Percentiles rank a stretch among this genome's conserved stretches.
Conservation (phyloP, 2,329 filamentous ascomycete species). For the Phialophora tarda region DNA sequence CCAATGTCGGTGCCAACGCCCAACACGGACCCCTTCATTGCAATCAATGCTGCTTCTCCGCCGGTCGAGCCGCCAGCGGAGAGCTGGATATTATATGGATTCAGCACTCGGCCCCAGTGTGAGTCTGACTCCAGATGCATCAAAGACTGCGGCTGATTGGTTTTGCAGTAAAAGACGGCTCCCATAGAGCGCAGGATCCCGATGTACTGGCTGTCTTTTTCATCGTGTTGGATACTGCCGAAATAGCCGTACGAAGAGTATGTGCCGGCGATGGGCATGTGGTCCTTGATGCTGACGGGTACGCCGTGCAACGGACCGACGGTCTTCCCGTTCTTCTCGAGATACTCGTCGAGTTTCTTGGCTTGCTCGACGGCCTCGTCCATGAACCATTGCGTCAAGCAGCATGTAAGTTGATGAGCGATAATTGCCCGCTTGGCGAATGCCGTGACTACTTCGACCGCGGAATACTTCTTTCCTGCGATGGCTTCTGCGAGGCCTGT, state of each 20-base stretch:
- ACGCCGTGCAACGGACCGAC: conserved; percentile 68
- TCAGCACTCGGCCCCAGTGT: conserved; percentile 52
- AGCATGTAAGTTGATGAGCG: conserved; percentile 48
- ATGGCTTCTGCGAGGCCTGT: conserved; percentile 47
- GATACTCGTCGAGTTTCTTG: conserved; percentile 55
- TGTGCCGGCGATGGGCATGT: conserved; percentile 46
- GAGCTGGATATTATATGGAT: conserved; percentile 59
- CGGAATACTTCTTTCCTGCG: conserved; percentile 28
- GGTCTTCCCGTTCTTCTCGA: conserved; percentile 47
- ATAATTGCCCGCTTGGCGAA: conserved; percentile 51
- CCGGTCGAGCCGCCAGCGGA: conserved; percentile 62
- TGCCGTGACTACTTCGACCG: conserved; percentile 46
- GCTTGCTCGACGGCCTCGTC: conserved; percentile 57
- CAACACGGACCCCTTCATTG: conserved; percentile 58
- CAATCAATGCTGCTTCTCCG: conserved; percentile 63
- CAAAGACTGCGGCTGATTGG: conserved; percentile 43
- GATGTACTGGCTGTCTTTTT: conserved; percentile 28
- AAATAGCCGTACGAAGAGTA: conserved; percentile 26
- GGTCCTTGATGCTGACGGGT: conserved; percentile 60
- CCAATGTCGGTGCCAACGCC: conserved; percentile 62
- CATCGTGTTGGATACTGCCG: conserved; percentile 24
- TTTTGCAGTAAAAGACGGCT: conserved; percentile 44
- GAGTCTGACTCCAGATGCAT: conserved; percentile 45
- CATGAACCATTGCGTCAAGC: conserved; percentile 61
- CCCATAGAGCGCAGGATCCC: conserved; percentile 41